A percentile compares a stretch with the other conserved stretches of the same genome.
phyloP scores from a whole-genome alignment of 176 grass and related monocot genomes.

The Miscanthus lutarioriparius region DNA sequence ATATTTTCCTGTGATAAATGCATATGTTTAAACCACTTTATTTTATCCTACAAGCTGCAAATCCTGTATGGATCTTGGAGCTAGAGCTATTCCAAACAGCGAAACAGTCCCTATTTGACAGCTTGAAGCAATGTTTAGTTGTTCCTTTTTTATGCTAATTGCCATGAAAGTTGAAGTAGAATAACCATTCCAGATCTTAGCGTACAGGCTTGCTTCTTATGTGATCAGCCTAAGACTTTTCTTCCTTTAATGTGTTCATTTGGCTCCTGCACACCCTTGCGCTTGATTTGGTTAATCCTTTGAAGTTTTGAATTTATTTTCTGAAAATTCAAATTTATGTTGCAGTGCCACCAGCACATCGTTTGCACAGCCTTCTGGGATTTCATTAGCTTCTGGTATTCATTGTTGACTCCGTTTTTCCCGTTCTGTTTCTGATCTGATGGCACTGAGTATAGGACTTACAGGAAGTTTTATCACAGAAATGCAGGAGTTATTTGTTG shows the following conservation, averaged over 20 bases:
- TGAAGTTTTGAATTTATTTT: conserved; percentile 1
- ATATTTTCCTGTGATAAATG: background rate
- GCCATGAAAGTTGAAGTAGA: conserved; percentile 13
- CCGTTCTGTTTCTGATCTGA: conserved; percentile 4
- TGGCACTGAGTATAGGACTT: conserved; percentile 29
- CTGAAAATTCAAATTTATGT: conserved; percentile 38
- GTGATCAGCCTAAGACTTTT: background rate
- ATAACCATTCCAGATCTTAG: background rate
- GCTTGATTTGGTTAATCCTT: conserved; percentile 15
- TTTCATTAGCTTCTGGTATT: conserved; percentile 78
- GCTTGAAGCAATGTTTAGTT: background rate
- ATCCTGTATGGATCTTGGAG: background rate
- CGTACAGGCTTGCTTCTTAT: background rate
- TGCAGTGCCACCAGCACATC: conserved; percentile 69
- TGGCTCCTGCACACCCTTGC: conserved; percentile 21
- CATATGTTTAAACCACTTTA: background rate
- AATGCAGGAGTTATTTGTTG: conserved; percentile 76
- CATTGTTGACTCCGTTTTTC: conserved; percentile 23
- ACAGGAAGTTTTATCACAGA: conserved; percentile 45
- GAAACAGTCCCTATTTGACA: background rate
- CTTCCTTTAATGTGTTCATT: background rate
- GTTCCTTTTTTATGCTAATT: conserved; percentile 19
- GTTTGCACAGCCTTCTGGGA: conserved; percentile 95
- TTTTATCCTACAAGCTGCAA: background rate
- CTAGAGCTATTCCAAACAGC: background rate